Evolutionary conservation across 345 rosid species (phyloP), one percentile per base, ranked within the genome.

Genomic region (Populus deltoides): DNA sequence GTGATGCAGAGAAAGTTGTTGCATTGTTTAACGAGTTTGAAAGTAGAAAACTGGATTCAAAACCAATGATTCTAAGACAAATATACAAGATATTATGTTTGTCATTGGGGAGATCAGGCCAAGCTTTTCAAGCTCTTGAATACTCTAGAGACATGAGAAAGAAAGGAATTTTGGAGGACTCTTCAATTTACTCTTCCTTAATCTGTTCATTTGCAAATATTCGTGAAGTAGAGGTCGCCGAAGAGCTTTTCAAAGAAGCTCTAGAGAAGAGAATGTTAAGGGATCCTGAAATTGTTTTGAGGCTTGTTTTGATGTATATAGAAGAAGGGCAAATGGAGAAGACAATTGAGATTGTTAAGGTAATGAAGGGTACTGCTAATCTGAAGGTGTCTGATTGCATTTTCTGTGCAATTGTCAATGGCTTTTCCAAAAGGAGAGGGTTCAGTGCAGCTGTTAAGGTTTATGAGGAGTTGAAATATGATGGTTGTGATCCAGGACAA

Each of bases 401-500:
- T 55, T 85, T 88, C 70, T 91, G 94, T n/a, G 86, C 97, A 4
- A 85, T 92, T 66, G 86, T 94, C 72, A 92, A 90, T 33, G 97
- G 94, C 29, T 91, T 84, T 83, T 77, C 90, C 8, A 90, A 88
- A 81, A 86, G 72, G 76, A 85, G 90, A 84, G 97, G 97, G 72
- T 86, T 83, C 79, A 77, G 68, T 5, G 87, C 93, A 13, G 93
- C 91, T 0, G 82, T 86, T 8, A 73, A 18, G 65, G 88, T 86
- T 66, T 94, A 90, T 7, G 88, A 91, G 79, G 85, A 86, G 85
- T 78, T 91, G 75, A 38, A 81, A 49, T 78, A 75, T 22, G 82
- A 79, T 38, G 91, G 90, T 38, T 90, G 91, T 65, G 84, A 85
- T 57, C 97, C 97, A 0, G 98, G 98, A 29, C 98, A 94, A 75